Evolutionary conservation across 1,284 basidiomycete species (phyloP).

Genomic region (Serendipita sp.): DNA sequence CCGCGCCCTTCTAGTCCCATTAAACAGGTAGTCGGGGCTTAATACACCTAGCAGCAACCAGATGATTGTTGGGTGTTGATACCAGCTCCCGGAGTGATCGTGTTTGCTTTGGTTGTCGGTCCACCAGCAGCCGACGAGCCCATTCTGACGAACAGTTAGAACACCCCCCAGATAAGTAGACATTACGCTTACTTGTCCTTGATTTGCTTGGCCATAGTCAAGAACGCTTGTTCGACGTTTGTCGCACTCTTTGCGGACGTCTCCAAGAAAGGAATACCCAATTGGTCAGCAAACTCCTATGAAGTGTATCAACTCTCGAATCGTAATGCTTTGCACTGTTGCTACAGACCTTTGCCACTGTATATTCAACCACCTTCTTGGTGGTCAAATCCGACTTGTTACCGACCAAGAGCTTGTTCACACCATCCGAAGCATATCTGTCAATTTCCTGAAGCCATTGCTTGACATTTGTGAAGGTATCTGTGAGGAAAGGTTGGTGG

Average conservation of each 20-base stretch:
- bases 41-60: neutral
- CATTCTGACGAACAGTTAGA: neutral
- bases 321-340: conserved; percentile 6
- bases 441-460: conserved; percentile 99
- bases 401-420: conserved; percentile 94
- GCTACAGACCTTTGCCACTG: conserved; percentile 72
- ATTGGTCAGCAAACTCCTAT: conserved; percentile 90
- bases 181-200: conserved; percentile 63
- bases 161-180: neutral
- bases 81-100: conserved; percentile 58
- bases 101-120: neutral
- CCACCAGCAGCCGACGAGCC: neutral
- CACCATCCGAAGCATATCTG: conserved; percentile 96
- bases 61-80: conserved; percentile 36
- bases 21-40: no score
- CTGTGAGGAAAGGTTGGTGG: conserved; percentile 26
- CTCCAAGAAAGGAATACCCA: conserved; percentile 93
- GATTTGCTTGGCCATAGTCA: conserved; percentile 98
- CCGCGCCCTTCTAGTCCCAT: no score
- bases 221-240: conserved; percentile 98
- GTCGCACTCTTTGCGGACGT: conserved; percentile 98
- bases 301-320: conserved; percentile 9
- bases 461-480: conserved; percentile 97
- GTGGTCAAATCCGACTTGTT: conserved; percentile 96
- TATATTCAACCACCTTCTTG: conserved; percentile 99